Percentiles rank a stretch among this genome's conserved stretches.
phyloP scores from a whole-genome alignment of 139 green algal genomes.

The Microglena sp. region DNA sequence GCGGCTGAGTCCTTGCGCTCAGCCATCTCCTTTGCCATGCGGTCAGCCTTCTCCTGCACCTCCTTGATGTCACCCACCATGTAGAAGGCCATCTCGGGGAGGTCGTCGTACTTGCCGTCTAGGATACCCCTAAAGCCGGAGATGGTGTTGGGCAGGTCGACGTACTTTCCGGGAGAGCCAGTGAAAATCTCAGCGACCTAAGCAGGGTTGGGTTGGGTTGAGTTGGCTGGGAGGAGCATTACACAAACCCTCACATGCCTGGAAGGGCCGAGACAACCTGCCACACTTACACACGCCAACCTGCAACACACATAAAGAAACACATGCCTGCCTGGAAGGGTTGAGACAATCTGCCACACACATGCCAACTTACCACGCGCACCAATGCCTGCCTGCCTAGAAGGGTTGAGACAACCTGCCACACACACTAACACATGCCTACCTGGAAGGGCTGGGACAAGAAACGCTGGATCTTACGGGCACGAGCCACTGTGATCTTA shows the following conservation, averaged over 20 bases:
- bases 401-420: too few relatives aligned
- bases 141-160: conserved; percentile 91
- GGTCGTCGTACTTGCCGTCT: conserved; percentile 93
- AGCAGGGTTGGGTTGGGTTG: too few relatives aligned
- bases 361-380: too few relatives aligned
- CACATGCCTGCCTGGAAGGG: too few relatives aligned
- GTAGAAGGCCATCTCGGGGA: conserved; percentile 99
- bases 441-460: conserved; percentile 95
- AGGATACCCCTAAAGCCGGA: conserved; percentile 82
- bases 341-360: too few relatives aligned
- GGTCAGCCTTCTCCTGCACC: conserved; percentile 79
- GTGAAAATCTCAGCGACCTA: conserved; percentile 98
- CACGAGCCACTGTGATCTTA: conserved; percentile 95
- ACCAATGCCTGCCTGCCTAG: too few relatives aligned
- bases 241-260: too few relatives aligned
- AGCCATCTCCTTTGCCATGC: conserved; percentile 54
- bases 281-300: too few relatives aligned
- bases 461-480: conserved; percentile 98
- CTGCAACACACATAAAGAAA: too few relatives aligned
- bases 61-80: conserved; percentile 74
- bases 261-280: too few relatives aligned
- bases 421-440: too few relatives aligned
- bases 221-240: too few relatives aligned
- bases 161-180: conserved; percentile 92
- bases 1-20: conserved; percentile 12